Conservation (phyloP, 305 asterid genomes). For the Rubia peregrina region DNA sequence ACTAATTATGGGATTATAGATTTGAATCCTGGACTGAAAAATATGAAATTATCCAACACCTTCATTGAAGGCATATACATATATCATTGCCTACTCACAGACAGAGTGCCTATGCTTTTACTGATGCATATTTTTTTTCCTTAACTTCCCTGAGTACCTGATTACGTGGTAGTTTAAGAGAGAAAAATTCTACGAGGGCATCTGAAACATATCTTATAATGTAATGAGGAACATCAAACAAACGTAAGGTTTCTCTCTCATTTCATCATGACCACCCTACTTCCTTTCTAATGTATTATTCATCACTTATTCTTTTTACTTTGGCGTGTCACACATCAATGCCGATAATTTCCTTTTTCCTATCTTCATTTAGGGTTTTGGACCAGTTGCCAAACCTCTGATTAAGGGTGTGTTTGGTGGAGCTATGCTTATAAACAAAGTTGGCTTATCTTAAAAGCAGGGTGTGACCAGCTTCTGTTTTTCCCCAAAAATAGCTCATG, state of each 20-base stretch:
- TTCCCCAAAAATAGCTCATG: no score
- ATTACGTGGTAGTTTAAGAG: background rate
- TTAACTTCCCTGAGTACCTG: background rate
- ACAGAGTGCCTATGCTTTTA: background rate
- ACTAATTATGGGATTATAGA: background rate
- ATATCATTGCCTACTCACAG: background rate
- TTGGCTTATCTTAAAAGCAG: no score
- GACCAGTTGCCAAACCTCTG: background rate
- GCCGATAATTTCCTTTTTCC: background rate
- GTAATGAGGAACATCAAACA: background rate
- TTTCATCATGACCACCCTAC: background rate
- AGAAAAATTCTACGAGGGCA: background rate
- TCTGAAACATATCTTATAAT: background rate
- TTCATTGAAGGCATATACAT: background rate
- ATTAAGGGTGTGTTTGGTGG: background rate
- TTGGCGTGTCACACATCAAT: background rate
- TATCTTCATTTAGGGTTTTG: background rate
- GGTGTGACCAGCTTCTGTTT: no score
- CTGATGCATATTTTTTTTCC: background rate
- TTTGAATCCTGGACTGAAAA: background rate
- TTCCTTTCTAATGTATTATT: background rate
- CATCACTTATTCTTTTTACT: background rate
- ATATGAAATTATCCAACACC: background rate
- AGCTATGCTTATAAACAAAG: no score
- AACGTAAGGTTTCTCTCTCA: background rate